Base-by-base conservation (phyloP, 352 stramenopile genomes). In the Phytophthora capsici region DNA sequence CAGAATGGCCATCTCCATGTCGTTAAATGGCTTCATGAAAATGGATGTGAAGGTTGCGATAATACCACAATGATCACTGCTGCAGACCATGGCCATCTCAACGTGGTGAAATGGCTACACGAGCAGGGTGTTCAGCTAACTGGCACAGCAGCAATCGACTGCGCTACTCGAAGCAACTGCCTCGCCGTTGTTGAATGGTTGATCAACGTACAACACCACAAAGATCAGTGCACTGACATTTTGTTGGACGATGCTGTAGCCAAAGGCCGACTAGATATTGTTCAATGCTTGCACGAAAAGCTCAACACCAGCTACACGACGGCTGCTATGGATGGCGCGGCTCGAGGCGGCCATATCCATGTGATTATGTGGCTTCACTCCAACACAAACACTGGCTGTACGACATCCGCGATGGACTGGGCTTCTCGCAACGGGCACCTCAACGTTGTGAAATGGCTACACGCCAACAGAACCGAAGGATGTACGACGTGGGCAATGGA, bases 401-500 rank as follows among this genome's bases (percentile, higher is more conserved):
- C 62, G 19, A 67, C 51, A 16, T 55, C 38, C 13, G 50, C 53
- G 6, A 63, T 63, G 47, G 50, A 63, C 23, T 45, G 38, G 37
- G 38, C 61, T 12, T 44, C 53, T 58, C 28, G 47, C 20, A 57
- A 61, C 7, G 45, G 61, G 1, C 52, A 61, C 28, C 22, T 63
- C 3, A 19, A 50, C 9, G 46, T 69, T 25, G 38, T 63, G 6
- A 53, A 58, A 20, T 69, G 60, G 60, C 60, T 69, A 7, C 52
- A 69, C 16, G 23, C 36, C 0, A 63, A 69, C 38, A 41, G 45
- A 48, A 54, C 16, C 3, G 60, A 57, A 25, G 60, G 60, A 17
- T 69, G 52, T 23, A 69, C 60, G 5, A 58, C 46, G 20, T 63
- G 37, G 51, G 60, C 60, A 12, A 69, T 63, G 60, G 60, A 69